These are phyloP conservation scores for Acanthamoeba rhysodes DNA, from an alignment of 208 protist species.

Conservation along the genomic window DNA sequence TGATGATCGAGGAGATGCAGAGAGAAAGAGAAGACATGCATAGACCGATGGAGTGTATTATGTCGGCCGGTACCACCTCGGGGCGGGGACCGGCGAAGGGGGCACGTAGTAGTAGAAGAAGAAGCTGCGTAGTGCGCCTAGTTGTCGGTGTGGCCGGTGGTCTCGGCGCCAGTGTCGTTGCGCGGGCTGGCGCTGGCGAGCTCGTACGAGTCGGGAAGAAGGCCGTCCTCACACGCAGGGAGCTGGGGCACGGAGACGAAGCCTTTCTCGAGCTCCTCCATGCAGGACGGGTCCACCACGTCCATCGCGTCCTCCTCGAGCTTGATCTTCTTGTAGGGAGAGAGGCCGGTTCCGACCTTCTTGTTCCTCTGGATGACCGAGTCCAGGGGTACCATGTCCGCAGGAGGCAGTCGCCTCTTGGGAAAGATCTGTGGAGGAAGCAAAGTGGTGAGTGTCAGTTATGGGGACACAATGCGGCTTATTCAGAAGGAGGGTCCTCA, in stretches of 20 bases:
- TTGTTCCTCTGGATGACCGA: constrained; percentile 63
- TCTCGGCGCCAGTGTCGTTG: constrained; percentile 53
- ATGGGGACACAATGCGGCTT: background rate
- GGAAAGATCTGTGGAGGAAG: background rate
- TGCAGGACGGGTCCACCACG: constrained; percentile 38
- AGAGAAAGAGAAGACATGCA: background rate
- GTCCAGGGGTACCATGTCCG: constrained; percentile 7
- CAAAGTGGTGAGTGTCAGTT: background rate
- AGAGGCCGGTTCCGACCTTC: constrained; percentile 39
- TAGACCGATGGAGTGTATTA: background rate
- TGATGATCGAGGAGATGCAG: background rate
- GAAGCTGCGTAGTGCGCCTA: background rate
- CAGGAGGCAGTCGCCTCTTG: constrained; percentile 38
- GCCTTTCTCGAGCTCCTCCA: constrained; percentile 30
- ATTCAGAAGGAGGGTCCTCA: background rate
- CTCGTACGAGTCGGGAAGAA: background rate
- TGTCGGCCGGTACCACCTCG: background rate
- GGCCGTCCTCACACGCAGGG: background rate
- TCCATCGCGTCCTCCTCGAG: constrained; percentile 49
- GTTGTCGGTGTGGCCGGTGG: constrained; percentile 39
- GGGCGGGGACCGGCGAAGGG: background rate
- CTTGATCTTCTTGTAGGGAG: constrained; percentile 69
- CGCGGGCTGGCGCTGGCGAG: background rate
- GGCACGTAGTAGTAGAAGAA: too few relatives aligned
- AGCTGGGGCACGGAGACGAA: constrained; percentile 34